A percentile compares a stretch with the other conserved stretches of the same genome.
These are phyloP conservation scores for Phytophthora foliorum DNA, from an alignment of 352 stramenopile species.

Conservation along the genomic window DNA sequence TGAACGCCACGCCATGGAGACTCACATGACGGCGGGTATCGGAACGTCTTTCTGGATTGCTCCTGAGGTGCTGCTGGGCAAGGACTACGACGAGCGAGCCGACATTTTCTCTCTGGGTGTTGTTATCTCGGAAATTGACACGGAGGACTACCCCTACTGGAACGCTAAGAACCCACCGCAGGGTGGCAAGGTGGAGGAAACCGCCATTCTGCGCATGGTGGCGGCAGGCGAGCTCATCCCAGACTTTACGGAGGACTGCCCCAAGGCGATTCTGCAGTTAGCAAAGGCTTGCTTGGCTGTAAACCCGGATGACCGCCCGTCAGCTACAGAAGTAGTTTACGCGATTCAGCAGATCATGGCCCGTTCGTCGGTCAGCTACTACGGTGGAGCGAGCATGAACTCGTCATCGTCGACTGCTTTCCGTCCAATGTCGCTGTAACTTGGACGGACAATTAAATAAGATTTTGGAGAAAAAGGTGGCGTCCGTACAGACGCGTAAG, in stretches of 20 bases:
- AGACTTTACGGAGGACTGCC: constrained; percentile 62
- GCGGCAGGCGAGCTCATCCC: constrained; percentile 60
- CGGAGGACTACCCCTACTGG: constrained; percentile 73
- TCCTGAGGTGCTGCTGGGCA: constrained; percentile 66
- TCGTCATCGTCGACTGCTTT: constrained; percentile 36
- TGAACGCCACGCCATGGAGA: constrained; percentile 64
- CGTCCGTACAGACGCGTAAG: background rate
- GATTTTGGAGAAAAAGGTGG: constrained; percentile 26
- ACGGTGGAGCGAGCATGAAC: constrained; percentile 17
- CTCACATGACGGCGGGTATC: constrained; percentile 76
- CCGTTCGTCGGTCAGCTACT: constrained; percentile 32
- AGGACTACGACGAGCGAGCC: constrained; percentile 63
- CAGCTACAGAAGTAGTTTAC: constrained; percentile 67
- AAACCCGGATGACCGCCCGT: constrained; percentile 69
- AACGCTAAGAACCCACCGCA: constrained; percentile 60
- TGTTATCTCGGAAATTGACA: constrained; percentile 66
- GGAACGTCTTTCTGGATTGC: constrained; percentile 82
- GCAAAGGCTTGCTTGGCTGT: constrained; percentile 60
- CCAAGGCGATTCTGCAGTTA: constrained; percentile 54
- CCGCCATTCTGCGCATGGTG: constrained; percentile 72
- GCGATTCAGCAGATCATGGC: constrained; percentile 57
- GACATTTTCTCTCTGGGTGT: constrained; percentile 69
- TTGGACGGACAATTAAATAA: constrained; percentile 10
- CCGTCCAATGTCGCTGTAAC: constrained; percentile 30
- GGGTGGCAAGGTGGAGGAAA: constrained; percentile 60